Base-by-base conservation (phyloP, 73 alveolate species). In the Tetrahymena thermophila region DNA sequence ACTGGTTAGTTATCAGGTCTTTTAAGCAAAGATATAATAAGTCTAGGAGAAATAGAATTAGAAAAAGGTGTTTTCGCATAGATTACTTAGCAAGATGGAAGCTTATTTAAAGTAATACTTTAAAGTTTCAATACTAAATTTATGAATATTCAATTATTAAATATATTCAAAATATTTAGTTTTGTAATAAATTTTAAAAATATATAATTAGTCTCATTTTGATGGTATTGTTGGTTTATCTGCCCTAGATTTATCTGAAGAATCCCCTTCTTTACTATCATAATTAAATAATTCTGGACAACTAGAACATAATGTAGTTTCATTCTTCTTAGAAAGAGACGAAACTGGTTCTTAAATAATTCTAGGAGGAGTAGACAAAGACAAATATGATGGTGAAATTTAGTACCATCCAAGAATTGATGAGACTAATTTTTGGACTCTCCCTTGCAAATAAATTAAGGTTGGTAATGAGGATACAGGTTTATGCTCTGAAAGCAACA, bases 161-260 rank as follows among this genome's bases (percentile, higher is more conserved):
- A 40, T 40, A 7, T 40, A 4, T 6, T 7, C 10, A 40, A 40
- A 6, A 40, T 40, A 40, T 9, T 40, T 40, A 56, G 13, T 56
- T 56, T 56, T 4, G 13, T 56, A 56, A 56, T 6, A 9, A 56
- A 19, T 16, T 28, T 28, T 71, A 2, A 11, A 28, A 25, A 28
- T 8, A 5, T 71, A 25, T 23, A 71, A 25, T 71, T 71, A 71
- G 89, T 71, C 89, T 19, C 35, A 35, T 25, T 96, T 96, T 94
- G 96, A 95, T 94, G 97, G 97, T 10, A 96, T 96, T 14, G 96
- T 94, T 25, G 97, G 97, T 34, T 43, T 96, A 25, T 96, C 96
- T 1, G 89, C 94, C 85, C 94, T 95, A 17, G 93, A 94, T 94
- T 93, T 96, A 94, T 85, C 97, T 1, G 96, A 95, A 31, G 97